Evolutionary conservation across 805 yeast genomes (phyloP).

Genomic region (Zygosaccharomyces lentus): DNA sequence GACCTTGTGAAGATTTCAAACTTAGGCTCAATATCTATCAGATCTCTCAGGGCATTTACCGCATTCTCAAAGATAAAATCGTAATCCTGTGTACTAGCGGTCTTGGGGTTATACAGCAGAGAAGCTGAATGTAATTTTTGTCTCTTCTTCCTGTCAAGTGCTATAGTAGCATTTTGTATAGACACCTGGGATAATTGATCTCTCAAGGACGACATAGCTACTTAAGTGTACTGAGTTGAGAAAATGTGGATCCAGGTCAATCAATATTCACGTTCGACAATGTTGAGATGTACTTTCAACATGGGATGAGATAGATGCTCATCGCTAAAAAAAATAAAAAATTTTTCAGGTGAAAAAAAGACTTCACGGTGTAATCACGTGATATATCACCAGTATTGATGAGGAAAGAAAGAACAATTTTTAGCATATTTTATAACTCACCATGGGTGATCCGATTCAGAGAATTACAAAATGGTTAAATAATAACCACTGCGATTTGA

Average conservation of each 20-base stretch:
- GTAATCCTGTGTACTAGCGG: conserved; percentile 92
- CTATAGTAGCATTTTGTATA: conserved; percentile 60
- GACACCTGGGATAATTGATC: conserved; percentile 75
- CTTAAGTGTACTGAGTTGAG: background rate
- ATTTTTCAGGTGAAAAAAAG: conserved; percentile 4
- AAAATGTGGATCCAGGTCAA: no score
- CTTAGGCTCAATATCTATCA: conserved; percentile 67
- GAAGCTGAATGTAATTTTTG: conserved; percentile 87
- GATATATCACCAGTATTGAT: background rate
- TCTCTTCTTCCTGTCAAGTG: conserved; percentile 80
- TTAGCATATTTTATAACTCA: no score
- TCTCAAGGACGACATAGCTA: conserved; percentile 59
- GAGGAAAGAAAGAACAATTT: conserved; percentile 1
- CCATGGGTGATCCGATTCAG: background rate
- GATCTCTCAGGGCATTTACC: conserved; percentile 68
- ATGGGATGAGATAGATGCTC: conserved; percentile 12
- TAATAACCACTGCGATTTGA: no score
- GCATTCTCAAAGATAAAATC: conserved; percentile 73
- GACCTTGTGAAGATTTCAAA: conserved; percentile 66
- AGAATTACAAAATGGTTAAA: no score
- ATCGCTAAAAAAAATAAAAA: conserved; percentile 14
- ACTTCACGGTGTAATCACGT: background rate
- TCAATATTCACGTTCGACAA: no score
- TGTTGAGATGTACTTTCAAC: background rate
- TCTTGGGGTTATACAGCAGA: conserved; percentile 75